A percentile compares a stretch with the other conserved stretches of the same genome.
phyloP scores from a whole-genome alignment of 148 eudicot species.

The Pouteria glomerata region DNA sequence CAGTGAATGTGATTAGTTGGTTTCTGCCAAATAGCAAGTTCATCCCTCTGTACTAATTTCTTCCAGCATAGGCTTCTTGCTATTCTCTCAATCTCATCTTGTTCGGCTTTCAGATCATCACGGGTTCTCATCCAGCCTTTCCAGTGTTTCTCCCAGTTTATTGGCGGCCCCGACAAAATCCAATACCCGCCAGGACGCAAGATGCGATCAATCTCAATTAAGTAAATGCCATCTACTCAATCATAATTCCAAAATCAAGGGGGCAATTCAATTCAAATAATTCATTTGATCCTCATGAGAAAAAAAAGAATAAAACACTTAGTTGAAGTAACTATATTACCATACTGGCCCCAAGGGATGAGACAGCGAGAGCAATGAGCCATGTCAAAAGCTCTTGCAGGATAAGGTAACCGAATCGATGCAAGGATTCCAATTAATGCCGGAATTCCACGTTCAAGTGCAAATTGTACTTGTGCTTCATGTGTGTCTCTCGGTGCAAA shows the following conservation, averaged over 20 bases:
- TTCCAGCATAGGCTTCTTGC: constrained; percentile 55
- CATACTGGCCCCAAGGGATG: constrained; percentile 24
- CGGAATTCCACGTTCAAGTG: constrained; percentile 31
- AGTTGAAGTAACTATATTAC: not conserved
- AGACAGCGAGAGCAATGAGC: constrained; percentile 28
- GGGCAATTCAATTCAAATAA: not conserved
- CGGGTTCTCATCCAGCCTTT: constrained; percentile 42
- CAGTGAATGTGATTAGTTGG: constrained; percentile 41
- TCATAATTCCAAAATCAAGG: not conserved
- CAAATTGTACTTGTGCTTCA: constrained; percentile 29
- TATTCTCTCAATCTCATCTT: constrained; percentile 33
- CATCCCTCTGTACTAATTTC: constrained; percentile 43
- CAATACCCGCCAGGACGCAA: constrained; percentile 68
- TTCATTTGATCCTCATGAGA: not conserved
- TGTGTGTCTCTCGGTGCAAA: constrained; percentile 30
- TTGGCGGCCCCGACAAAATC: constrained; percentile 70
- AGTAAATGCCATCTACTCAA: constrained; percentile 46
- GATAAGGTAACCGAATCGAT: constrained; percentile 22
- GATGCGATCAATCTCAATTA: constrained; percentile 59
- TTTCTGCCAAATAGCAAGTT: constrained; percentile 48
- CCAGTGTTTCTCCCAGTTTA: constrained; percentile 47
- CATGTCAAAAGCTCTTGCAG: constrained; percentile 25
- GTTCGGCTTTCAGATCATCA: constrained; percentile 40
- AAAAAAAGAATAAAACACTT: not conserved
- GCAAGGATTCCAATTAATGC: constrained; percentile 23